phyloP scores from a whole-genome alignment of 2,329 filamentous ascomycete genomes.

The Penicillium sp. region DNA sequence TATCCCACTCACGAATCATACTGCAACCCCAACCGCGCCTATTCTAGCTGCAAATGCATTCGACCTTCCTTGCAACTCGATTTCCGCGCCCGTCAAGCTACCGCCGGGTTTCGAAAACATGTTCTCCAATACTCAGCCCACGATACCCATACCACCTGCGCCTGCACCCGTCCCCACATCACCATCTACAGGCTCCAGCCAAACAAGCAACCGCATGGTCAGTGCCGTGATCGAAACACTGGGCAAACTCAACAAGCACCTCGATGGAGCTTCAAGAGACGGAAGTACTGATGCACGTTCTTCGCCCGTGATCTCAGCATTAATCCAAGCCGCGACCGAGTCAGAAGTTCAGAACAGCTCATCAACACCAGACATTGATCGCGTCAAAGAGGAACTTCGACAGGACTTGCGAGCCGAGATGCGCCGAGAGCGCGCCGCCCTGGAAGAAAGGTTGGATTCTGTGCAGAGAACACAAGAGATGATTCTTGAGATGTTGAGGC shows the following conservation, averaged over 20 bases:
- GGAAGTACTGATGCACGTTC: constrained; percentile 13
- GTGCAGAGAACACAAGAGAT: constrained; percentile 40
- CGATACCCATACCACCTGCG: constrained; percentile 1
- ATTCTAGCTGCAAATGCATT: constrained; percentile 2
- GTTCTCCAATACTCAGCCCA: constrained; percentile 27
- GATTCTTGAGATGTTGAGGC: constrained; percentile 40
- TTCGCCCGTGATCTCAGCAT: constrained; percentile 24
- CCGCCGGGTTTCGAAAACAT: constrained; percentile 40
- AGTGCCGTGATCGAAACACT: constrained; percentile 36
- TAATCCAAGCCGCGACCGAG: constrained; percentile 18
- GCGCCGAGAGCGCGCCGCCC: constrained; percentile 27
- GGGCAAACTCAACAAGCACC: constrained; percentile 36
- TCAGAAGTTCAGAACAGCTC: neutral
- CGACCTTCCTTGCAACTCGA: constrained; percentile 5
- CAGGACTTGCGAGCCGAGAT: constrained; percentile 34
- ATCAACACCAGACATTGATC: constrained; percentile 15
- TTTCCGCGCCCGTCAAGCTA: constrained; percentile 18
- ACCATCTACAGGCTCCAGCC: constrained; percentile 4
- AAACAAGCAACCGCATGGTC: constrained; percentile 26
- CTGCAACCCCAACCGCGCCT: constrained; percentile 1
- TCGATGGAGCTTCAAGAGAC: constrained; percentile 25
- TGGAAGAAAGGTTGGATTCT: constrained; percentile 37
- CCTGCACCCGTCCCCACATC: constrained; percentile 11
- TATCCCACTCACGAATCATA: neutral
- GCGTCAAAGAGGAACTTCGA: constrained; percentile 32